phyloP scores from a whole-genome alignment of 2,329 filamentous ascomycete species.

The Aspergillus unguis region DNA sequence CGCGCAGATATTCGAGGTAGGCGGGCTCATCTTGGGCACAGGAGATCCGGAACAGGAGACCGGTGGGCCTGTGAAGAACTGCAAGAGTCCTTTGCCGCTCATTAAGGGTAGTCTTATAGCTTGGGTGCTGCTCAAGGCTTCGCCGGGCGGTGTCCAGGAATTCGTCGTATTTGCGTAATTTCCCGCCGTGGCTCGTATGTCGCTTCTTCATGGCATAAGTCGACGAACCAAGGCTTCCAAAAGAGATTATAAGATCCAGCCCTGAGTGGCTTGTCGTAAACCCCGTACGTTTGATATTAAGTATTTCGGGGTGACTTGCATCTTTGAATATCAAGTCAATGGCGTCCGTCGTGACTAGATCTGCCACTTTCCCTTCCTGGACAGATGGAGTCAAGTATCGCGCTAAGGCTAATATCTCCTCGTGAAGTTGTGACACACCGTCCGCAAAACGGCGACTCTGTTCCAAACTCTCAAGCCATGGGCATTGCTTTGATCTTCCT shows the following conservation, averaged over 20 bases:
- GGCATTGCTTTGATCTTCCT: conserved; percentile 22
- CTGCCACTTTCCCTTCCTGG: conserved; percentile 38
- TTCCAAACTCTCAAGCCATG: conserved; percentile 34
- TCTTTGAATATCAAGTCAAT: conserved; percentile 25
- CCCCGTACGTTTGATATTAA: conserved; percentile 53
- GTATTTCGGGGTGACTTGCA: conserved; percentile 42
- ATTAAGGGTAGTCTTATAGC: conserved; percentile 22
- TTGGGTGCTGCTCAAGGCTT: conserved; percentile 19
- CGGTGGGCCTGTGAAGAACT: conserved; percentile 45
- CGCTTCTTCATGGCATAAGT: conserved; percentile 26
- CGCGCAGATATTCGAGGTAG: conserved; percentile 43
- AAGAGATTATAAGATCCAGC: conserved; percentile 49
- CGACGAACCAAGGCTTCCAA: conserved; percentile 25
- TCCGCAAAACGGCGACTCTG: conserved; percentile 12
- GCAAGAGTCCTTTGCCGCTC: conserved; percentile 30
- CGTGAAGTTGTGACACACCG: conserved; percentile 32
- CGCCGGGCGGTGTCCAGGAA: conserved; percentile 24
- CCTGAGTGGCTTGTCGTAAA: conserved; percentile 53
- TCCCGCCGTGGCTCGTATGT: conserved; percentile 33
- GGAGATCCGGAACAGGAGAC: conserved; percentile 53
- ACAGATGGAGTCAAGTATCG: conserved; percentile 43
- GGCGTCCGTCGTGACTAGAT: conserved; percentile 27
- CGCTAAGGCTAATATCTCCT: conserved; percentile 49
- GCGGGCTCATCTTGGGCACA: conserved; percentile 39
- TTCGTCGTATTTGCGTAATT: conserved; percentile 22